Conservation (phyloP, 2,329 filamentous ascomycete genomes). For the Cladophialophora bantiana region DNA sequence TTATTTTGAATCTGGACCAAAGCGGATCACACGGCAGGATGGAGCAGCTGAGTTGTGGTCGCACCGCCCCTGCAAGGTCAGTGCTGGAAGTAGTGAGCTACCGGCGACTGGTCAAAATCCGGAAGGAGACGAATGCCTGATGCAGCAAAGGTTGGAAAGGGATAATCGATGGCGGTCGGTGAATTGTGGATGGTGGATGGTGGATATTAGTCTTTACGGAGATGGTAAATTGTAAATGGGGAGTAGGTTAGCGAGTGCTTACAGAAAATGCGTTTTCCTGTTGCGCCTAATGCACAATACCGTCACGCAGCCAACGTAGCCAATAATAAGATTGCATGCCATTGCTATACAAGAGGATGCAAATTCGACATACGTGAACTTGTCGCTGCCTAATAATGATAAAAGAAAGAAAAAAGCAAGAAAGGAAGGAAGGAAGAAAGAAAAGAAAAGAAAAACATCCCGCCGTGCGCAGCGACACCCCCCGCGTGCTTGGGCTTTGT, state of each 20-base stretch:
- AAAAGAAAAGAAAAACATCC: neutral
- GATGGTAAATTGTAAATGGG: neutral
- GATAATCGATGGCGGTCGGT: neutral
- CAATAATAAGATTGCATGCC: conserved; percentile 11
- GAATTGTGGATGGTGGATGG: neutral
- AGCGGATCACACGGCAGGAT: neutral
- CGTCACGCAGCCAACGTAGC: conserved; percentile 4
- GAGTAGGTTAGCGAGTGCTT: neutral
- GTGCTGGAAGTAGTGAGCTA: neutral
- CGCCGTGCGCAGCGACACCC: neutral
- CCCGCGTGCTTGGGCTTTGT: neutral
- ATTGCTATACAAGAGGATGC: conserved; percentile 17
- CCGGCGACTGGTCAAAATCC: neutral
- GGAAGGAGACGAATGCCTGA: conserved; percentile 1
- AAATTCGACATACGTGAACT: conserved; percentile 16
- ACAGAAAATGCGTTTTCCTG: neutral
- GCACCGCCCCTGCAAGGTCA: neutral
- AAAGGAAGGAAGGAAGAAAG: neutral
- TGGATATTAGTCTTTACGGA: neutral
- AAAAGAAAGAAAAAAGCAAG: neutral
- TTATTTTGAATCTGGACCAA: conserved; percentile 13
- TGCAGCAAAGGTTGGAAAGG: neutral
- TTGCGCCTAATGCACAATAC: neutral
- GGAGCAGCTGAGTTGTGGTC: neutral
- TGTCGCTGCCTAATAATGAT: neutral